A percentile compares a stretch with the other conserved stretches of the same genome.
These are phyloP conservation scores for Zymoseptoria pseudotritici DNA, from an alignment of 2,329 filamentous ascomycete species.

Conservation along the genomic window DNA sequence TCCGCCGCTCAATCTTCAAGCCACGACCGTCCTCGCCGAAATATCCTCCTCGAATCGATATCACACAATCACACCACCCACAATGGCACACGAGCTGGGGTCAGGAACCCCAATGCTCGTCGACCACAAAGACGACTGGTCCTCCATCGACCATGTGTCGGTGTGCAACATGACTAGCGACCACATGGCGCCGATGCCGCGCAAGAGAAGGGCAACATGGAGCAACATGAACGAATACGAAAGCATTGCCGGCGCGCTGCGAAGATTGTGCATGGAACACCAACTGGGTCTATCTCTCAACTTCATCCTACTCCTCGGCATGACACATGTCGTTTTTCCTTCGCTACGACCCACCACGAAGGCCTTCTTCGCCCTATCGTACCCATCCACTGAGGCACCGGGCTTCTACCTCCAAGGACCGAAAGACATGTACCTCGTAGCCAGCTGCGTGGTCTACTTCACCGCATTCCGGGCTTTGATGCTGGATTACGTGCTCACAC, in stretches of 20 bases:
- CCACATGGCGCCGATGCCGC: neutral
- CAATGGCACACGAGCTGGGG: neutral
- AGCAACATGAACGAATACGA: conserved; percentile 17
- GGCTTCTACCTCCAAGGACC: conserved; percentile 67
- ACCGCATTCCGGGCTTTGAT: conserved; percentile 74
- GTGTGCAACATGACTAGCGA: neutral
- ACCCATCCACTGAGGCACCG: conserved; percentile 46
- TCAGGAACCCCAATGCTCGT: neutral
- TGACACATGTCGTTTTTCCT: conserved; percentile 76
- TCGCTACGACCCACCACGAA: conserved; percentile 69
- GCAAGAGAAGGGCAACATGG: neutral
- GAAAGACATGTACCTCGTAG: conserved; percentile 71
- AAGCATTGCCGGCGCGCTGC: conserved; percentile 27
- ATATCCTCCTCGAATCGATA: neutral
- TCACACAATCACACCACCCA: neutral
- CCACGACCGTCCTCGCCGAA: no score
- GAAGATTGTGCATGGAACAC: conserved; percentile 34
- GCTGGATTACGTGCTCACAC: conserved; percentile 82
- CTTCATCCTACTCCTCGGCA: conserved; percentile 71
- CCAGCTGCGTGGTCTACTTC: conserved; percentile 74
- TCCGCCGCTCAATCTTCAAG: neutral
- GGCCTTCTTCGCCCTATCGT: conserved; percentile 82
- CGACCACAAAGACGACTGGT: neutral
- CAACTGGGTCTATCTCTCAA: conserved; percentile 67
- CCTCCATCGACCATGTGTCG: neutral